Base-by-base conservation (phyloP, 257 asterid genomes). In the Coffea canephora region DNA sequence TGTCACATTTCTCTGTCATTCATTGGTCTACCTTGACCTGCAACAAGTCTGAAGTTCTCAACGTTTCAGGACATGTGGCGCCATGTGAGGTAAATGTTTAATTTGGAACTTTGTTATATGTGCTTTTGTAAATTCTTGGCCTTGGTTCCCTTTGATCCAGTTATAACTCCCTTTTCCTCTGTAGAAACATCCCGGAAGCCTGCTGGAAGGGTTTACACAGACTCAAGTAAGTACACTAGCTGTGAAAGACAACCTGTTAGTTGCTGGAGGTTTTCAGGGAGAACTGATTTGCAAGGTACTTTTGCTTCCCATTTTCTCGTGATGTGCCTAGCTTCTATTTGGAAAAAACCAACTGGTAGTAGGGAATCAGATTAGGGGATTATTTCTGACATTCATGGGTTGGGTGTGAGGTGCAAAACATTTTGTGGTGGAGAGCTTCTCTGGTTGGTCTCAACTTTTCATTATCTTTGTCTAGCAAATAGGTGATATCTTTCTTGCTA, bases 231-330 rank as follows among this genome's bases (percentile, higher is more conserved):
- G 98, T 90, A 93, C 99, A 41, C 86, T 95, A 71, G 97, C 98
- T 8, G 98, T 93, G 80, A 93, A 88, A 85, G 96, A 93, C 83
- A 95, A 91, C 52, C 87, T 93, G 83, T 87, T 95, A 73, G 97
- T 95, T 80, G 99, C 98, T 36, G 99, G 99, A 83, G 99, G 99
- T 69, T 95, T 93, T 89, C 99, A 91, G 81, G 99, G 99, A 79
- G 98, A 95, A 83, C 89, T 95, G 57, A 91, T 95, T 69, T 95
- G 99, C 98, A 80, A 80, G 86, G 86, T 80, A 76, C 6, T 64
- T 83, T 76, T 7, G 39, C 71, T 54, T 43, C 49, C 48, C 50
- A 59, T 21, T 23, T 23, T 5, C 6, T n/a, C 3, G 14, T 19
- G 8, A 62, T 54, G 12, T 71, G 21, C 45, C 31, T 31, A 21